These are phyloP conservation scores for Anisogramma anomala DNA, from an alignment of 2,329 filamentous ascomycete species.

Conservation along the genomic window DNA sequence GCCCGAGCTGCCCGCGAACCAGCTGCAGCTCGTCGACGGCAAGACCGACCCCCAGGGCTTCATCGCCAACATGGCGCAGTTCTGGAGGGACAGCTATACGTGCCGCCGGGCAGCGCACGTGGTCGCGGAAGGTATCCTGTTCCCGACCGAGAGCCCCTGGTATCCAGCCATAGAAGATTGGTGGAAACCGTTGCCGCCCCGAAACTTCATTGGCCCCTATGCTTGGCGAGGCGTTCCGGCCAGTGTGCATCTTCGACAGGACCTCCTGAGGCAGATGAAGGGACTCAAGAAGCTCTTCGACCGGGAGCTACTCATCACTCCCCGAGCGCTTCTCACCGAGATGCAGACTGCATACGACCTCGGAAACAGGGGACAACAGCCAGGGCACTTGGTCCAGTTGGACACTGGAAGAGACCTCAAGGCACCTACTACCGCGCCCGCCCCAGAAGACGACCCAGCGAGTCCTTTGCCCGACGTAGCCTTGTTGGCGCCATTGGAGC, in stretches of 20 bases:
- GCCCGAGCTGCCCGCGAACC: neutral
- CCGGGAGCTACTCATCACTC: slow-evolving; percentile 16
- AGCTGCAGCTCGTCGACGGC: slow-evolving; percentile 10
- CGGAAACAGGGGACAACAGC: neutral
- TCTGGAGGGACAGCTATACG: slow-evolving; percentile 10
- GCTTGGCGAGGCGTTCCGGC: slow-evolving; percentile 17
- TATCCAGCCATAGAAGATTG: too few species aligned
- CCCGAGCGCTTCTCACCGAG: slow-evolving; percentile 20
- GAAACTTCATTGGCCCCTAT: slow-evolving; percentile 16
- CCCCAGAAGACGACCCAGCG: neutral
- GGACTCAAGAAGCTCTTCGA: slow-evolving; percentile 18
- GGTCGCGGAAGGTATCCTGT: too few species aligned
- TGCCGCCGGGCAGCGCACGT: too few species aligned
- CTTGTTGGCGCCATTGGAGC: slow-evolving; percentile 19
- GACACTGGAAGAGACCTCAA: slow-evolving; percentile 1
- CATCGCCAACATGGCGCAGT: slow-evolving; percentile 12
- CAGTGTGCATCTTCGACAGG: slow-evolving; percentile 17
- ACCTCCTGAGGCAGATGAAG: slow-evolving; percentile 20
- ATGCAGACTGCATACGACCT: slow-evolving; percentile 12
- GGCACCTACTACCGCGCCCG: neutral
- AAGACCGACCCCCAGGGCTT: slow-evolving; percentile 14
- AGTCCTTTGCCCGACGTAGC: neutral
- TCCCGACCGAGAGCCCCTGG: too few species aligned
- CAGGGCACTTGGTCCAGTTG: neutral
- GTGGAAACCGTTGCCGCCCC: too few species aligned